Percentiles rank a stretch among this genome's conserved stretches.
Conservation (phyloP, 352 stramenopile genomes). For the Phytopythium chamaehyphon region DNA sequence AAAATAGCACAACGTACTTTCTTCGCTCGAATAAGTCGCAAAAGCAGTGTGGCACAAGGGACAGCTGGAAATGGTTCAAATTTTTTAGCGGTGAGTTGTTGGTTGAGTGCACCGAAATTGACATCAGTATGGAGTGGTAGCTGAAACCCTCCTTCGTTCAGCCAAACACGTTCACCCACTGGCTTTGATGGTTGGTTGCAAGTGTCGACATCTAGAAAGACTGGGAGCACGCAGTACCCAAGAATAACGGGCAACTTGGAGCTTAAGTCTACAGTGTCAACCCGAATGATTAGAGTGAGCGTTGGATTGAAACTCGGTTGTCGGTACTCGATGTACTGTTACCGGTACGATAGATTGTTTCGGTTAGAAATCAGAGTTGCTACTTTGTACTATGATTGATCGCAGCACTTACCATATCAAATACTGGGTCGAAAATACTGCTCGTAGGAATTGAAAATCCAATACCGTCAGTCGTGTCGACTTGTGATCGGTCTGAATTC, state of each 20-base stretch:
- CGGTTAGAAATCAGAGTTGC: background rate
- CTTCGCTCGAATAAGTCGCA: conserved; percentile 55
- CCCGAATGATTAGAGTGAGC: conserved; percentile 74
- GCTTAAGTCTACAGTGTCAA: conserved; percentile 73
- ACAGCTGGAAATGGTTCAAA: conserved; percentile 42
- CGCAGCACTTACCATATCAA: conserved; percentile 47
- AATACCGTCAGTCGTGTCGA: conserved; percentile 22
- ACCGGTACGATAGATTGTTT: conserved; percentile 18
- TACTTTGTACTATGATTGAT: no score
- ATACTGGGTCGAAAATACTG: conserved; percentile 39
- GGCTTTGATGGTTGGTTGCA: conserved; percentile 43
- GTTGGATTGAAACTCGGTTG: conserved; percentile 74
- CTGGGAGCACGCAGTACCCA: conserved; percentile 64
- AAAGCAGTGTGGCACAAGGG: conserved; percentile 74
- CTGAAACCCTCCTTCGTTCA: conserved; percentile 79
- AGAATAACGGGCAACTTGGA: conserved; percentile 56
- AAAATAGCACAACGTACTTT: conserved; percentile 29
- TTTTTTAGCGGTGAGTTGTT: conserved; percentile 27
- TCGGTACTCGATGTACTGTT: conserved; percentile 69
- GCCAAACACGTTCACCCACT: conserved; percentile 40
- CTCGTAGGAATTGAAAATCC: conserved; percentile 16
- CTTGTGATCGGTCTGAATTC: conserved; percentile 39
- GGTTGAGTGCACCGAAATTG: conserved; percentile 24
- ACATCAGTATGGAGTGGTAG: conserved; percentile 59
- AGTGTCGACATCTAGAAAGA: conserved; percentile 73